A percentile compares a stretch with the other conserved stretches of the same genome.
Evolutionary conservation across 2,329 filamentous ascomycete species (phyloP).

Genomic region (Colletotrichum melonis): DNA sequence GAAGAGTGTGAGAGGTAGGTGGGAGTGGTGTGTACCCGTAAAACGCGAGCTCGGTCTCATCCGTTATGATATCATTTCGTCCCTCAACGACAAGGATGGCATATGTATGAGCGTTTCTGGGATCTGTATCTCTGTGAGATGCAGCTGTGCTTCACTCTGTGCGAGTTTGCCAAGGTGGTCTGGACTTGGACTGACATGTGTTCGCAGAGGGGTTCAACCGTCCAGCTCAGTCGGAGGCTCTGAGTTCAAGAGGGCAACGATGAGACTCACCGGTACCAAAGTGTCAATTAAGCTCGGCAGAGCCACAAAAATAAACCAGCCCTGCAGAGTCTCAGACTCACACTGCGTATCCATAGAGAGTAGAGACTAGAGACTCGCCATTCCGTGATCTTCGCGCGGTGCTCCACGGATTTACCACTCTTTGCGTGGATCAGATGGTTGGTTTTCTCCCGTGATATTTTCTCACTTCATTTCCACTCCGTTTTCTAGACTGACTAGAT

Average conservation of each 20-base stretch:
- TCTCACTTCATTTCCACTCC: not conserved
- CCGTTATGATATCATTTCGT: constrained; percentile 21
- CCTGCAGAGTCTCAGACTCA: not conserved
- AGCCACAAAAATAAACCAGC: not conserved
- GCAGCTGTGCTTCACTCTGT: not conserved
- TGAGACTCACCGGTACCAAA: not conserved
- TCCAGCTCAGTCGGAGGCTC: not conserved
- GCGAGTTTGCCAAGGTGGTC: not conserved
- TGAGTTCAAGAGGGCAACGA: not conserved
- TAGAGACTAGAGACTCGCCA: not conserved
- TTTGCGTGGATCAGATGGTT: constrained; percentile 1
- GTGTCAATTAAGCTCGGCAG: not conserved
- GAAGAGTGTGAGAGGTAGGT: not conserved
- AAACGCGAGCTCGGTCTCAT: constrained; percentile 11
- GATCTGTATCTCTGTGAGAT: not conserved
- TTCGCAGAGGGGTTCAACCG: not conserved
- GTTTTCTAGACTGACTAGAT: not conserved
- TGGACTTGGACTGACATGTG: not conserved
- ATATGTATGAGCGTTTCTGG: not conserved
- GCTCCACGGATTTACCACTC: not conserved
- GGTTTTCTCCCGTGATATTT: not conserved
- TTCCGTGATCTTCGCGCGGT: not conserved
- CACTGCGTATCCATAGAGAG: too few relatives aligned
- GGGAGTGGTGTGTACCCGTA: not conserved
- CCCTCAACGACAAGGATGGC: not conserved